Evolutionary conservation across 1,139 yeast species (phyloP), one percentile per base, ranked within the genome.

Genomic region (Kodamaea sp.): DNA sequence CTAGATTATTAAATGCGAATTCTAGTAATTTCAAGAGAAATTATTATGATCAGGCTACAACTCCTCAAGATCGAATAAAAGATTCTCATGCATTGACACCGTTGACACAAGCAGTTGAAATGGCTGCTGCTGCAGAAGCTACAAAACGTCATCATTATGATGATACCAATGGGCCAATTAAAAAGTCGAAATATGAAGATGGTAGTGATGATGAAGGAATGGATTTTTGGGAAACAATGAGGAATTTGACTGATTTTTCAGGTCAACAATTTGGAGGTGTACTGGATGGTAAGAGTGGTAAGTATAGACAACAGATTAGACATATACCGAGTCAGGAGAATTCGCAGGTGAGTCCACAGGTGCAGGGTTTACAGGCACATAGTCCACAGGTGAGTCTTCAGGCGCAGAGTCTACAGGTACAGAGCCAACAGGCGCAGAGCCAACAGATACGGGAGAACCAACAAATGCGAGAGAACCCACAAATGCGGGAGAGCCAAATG

Each of bases 161-260:
- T 27, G 40, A 31, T 8, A 40, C 34, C 31, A 42, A 33, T 27
- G 48, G 40, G 8, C 31, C 41, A 29, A 35, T 25, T 26, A 57
- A 50, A 40, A 46, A 43, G 30, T 45, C 41, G 11, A 44, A 37
- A 36, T 35, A 29, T 26, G 45, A 43, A 20, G 44, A 40, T 4
- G 39, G 8, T 8, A 60, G 54, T 24, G 65, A 49, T 26, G 55
- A 55, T 27, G 69, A 63, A 41, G 87, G 79, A 11, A 50, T 76
- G 27, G 88, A 81, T 54, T 82, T 81, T 52, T 81, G 87, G 85
- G 88, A 82, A 48, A 76, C 80, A 2, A 71, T 83, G 75, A 67
- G 84, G 41, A 70, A 79, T 25, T 56, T 81, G 26, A 59, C 68
- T 4, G 64, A 58, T 30, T 27, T 53, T 10, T 60, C 73, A 4